Base-by-base conservation (phyloP, 2,329 filamentous ascomycete species). In the Ascocoryne sarcoides region DNA sequence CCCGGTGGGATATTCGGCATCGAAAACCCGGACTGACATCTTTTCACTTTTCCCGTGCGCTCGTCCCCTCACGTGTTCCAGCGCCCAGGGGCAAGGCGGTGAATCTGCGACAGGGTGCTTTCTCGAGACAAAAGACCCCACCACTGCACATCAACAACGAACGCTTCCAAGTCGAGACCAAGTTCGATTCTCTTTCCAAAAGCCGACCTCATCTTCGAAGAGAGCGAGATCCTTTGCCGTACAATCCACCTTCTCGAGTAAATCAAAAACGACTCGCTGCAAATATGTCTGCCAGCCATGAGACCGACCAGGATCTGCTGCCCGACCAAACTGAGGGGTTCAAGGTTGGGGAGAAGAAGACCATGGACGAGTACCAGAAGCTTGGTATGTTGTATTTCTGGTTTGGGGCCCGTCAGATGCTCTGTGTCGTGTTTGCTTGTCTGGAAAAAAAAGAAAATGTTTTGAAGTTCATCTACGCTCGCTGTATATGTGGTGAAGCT, bases 331-430 rank as follows among this genome's bases (percentile, higher is more conserved):
- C 89, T 52, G 82, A 89, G 68, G 90, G 90, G 62, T 96, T 95
- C 82, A 95, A 93, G 79, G 84, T 95, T 61, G 89, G 87, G 54
- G 87, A 95, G 77, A 95, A 95, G 82, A 95, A 96, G 77, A 93
- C 86, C 56, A 75, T 98, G 60, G 85, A 90, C 50, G 85, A 95
- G 66, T 95, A 95, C 68, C 76, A 90, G 61, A 74, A 95, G 64
- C 83, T 98, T 68, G 92, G 88, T 94, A 71, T 60, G 84, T 54
- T 42, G 12, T 19, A 10, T 9, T 18, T 32, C n/a, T n/a, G n/a
- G n/a, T n/a, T n/a, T n/a, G n/a, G n/a, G n/a, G n/a, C n/a, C n/a
- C n/a, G n/a, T n/a, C n/a, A n/a, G n/a, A n/a, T n/a, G n/a, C n/a
- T n/a, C n/a, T n/a, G n/a, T n/a, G n/a, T n/a, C n/a, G n/a, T n/a